A percentile compares a stretch with the other conserved stretches of the same genome.
phyloP scores from a whole-genome alignment of 1,284 basidiomycete species.

The Meira miltonrushii region DNA sequence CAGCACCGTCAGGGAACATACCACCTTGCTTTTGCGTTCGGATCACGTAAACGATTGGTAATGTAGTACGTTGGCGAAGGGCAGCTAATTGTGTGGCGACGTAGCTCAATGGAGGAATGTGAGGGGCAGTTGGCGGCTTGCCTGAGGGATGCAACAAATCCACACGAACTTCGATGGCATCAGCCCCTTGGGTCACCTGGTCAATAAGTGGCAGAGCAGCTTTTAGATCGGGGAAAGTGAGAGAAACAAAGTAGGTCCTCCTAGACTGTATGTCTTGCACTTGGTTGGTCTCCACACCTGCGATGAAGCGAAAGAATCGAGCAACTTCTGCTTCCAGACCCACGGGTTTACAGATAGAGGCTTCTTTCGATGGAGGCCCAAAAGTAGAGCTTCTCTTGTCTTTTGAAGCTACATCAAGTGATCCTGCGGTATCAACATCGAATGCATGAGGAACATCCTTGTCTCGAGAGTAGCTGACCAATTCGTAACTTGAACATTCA shows the following conservation, averaged over 20 bases:
- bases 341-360: conserved; percentile 42
- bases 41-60: conserved; percentile 90
- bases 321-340: conserved; percentile 54
- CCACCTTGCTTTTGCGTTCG: conserved; percentile 85
- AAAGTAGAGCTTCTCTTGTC: conserved; percentile 1
- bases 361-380: conserved; percentile 22
- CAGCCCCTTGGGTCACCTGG: conserved; percentile 73
- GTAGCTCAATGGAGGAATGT: conserved; percentile 67
- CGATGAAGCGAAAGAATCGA: conserved; percentile 81
- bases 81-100: conserved; percentile 76
- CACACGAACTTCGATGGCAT: conserved; percentile 87
- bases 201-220: conserved; percentile 68
- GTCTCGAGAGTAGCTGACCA: conserved; percentile 64
- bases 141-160: conserved; percentile 70
- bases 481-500: conserved; percentile 79
- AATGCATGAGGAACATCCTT: conserved; percentile 20
- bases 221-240: conserved; percentile 83
- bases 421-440: conserved; percentile 9
- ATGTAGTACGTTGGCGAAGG: conserved; percentile 68
- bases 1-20: conserved; percentile 73
- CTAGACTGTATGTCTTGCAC: conserved; percentile 57
- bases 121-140: conserved; percentile 55
- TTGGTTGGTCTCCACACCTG: conserved; percentile 67
- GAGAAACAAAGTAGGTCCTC: conserved; percentile 78
- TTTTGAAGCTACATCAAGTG: background rate